Conservation (phyloP, 176 grass and related monocot genomes). For the Olyra latifolia region DNA sequence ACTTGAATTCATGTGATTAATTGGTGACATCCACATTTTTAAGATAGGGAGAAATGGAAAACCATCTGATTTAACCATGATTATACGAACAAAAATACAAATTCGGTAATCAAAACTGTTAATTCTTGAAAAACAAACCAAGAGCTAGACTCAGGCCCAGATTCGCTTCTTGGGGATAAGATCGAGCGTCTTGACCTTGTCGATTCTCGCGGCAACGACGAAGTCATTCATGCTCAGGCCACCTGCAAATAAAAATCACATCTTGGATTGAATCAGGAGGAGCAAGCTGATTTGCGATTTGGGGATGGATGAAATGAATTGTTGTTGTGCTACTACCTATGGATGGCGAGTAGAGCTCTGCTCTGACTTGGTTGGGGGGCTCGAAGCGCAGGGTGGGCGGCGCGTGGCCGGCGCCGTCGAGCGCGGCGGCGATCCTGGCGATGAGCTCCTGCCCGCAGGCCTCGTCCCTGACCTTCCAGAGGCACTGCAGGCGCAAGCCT, state of each 20-base stretch:
- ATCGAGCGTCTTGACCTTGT: conserved; percentile 59
- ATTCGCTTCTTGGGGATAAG: conserved; percentile 72
- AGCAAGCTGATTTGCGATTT: background rate
- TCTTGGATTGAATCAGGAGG: background rate
- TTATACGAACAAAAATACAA: background rate
- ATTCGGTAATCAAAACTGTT: background rate
- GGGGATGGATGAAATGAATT: too few relatives aligned
- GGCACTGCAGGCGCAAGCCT: conserved; percentile 46
- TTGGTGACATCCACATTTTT: too few relatives aligned
- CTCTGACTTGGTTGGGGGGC: conserved; percentile 65
- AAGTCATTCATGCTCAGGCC: conserved; percentile 68
- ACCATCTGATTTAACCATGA: background rate
- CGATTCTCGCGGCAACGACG: conserved; percentile 66
- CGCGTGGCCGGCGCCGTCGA: conserved; percentile 46
- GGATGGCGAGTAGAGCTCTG: conserved; percentile 58
- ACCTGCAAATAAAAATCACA: background rate
- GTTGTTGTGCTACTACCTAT: background rate
- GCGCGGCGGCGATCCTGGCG: conserved; percentile 55
- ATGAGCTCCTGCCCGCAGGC: conserved; percentile 61
- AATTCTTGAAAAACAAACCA: background rate
- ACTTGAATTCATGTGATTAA: too few relatives aligned
- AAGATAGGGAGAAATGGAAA: too few relatives aligned
- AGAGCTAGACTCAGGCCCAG: conserved; percentile 53
- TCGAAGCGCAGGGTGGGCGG: conserved; percentile 50
- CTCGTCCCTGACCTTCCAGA: conserved; percentile 82